A percentile compares a stretch with the other conserved stretches of the same genome.
These are phyloP conservation scores for Ophiocordyceps camponoti-rufipedis DNA, from an alignment of 2,329 filamentous ascomycete species.

Conservation along the genomic window DNA sequence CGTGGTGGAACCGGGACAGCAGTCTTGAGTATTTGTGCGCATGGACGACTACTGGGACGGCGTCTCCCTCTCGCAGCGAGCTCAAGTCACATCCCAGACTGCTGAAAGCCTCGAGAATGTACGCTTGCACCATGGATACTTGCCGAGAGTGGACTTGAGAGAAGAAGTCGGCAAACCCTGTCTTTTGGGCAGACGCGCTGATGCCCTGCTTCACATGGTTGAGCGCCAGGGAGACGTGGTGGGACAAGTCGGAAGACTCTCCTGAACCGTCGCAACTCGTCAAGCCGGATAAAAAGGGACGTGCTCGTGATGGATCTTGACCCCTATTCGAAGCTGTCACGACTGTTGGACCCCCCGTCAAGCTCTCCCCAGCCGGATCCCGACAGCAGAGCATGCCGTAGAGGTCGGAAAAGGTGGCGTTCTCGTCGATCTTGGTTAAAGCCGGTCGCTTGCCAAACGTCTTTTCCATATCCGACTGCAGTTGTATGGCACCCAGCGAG, in stretches of 20 bases:
- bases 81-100: background rate
- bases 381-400: background rate
- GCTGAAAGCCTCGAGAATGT: background rate
- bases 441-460: background rate
- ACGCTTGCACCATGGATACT: background rate
- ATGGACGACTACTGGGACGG: background rate
- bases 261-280: background rate
- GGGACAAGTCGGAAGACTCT: background rate
- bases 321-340: background rate
- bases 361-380: background rate
- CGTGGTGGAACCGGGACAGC: background rate
- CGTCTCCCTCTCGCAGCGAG: background rate
- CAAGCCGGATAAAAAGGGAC: background rate
- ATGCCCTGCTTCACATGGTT: background rate
- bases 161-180: background rate
- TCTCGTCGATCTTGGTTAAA: background rate
- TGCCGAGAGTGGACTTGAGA: background rate
- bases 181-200: background rate
- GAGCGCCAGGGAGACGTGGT: background rate
- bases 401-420: background rate
- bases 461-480: slow-evolving; percentile 1
- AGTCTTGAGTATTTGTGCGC: background rate
- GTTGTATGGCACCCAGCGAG: slow-evolving; percentile 1
- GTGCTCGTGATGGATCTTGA: background rate
- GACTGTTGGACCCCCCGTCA: too few relatives aligned